These are phyloP conservation scores for Camelina neglecta DNA, from an alignment of 345 rosid species.

Conservation along the genomic window DNA sequence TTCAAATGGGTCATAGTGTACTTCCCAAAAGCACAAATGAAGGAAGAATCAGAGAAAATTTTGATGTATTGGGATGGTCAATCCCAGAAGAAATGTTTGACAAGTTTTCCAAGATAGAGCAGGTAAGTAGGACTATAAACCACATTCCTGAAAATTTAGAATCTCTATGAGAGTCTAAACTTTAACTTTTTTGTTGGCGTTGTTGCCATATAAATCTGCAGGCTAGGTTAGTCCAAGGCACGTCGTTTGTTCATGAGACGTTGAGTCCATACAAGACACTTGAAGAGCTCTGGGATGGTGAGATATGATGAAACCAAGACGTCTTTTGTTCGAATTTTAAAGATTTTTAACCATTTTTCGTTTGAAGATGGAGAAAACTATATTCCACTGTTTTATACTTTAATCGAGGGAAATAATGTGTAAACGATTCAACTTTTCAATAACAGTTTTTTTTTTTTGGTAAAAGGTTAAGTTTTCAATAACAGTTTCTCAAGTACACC, in stretches of 20 bases:
- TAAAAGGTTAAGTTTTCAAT: no score
- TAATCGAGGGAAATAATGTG: not conserved
- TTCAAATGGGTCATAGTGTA: conserved; percentile 85
- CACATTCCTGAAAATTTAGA: not conserved
- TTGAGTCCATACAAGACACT: conserved; percentile 58
- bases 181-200: not conserved
- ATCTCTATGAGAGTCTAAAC: not conserved
- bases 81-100: conserved; percentile 68
- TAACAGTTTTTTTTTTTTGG: no score
- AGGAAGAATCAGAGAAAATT: conserved; percentile 69
- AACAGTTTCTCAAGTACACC: not conserved
- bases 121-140: conserved; percentile 49
- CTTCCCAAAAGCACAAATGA: conserved; percentile 80
- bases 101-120: conserved; percentile 65
- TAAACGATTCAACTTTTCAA: not conserved
- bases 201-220: conserved; percentile 34
- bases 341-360: not conserved
- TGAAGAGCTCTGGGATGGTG: conserved; percentile 89
- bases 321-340: not conserved
- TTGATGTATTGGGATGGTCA: conserved; percentile 74
- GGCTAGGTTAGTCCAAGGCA: conserved; percentile 66
- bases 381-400: not conserved
- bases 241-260: conserved; percentile 59
- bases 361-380: not conserved
- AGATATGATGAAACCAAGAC: conserved; percentile 44